Percentiles rank a stretch among this genome's conserved stretches.
These are phyloP conservation scores for Solanum chmielewskii DNA, from an alignment of 257 asterid genomes.

Conservation along the genomic window DNA sequence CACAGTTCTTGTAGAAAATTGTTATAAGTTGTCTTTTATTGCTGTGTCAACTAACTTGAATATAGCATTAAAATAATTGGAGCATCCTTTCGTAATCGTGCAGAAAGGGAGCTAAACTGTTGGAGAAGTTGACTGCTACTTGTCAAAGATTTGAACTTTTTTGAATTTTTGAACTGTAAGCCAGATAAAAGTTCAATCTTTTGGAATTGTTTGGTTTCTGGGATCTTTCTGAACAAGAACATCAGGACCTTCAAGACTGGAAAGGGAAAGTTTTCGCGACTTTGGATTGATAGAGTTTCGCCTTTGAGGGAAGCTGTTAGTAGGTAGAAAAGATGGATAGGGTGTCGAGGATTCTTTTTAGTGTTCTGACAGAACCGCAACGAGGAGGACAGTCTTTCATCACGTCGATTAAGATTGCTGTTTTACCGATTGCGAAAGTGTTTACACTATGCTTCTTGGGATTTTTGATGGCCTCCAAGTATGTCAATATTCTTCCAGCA, in stretches of 20 bases:
- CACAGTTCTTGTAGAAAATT: background rate
- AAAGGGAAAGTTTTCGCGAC: background rate
- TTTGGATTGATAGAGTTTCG: background rate
- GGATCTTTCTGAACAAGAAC: background rate
- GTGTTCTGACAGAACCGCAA: slow-evolving; percentile 58
- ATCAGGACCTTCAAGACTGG: background rate
- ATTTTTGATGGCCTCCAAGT: slow-evolving; percentile 89
- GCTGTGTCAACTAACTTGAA: background rate
- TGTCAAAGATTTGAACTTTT: background rate
- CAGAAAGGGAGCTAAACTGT: background rate
- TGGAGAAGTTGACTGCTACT: background rate
- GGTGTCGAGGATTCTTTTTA: slow-evolving; percentile 45
- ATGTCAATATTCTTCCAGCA: slow-evolving; percentile 68
- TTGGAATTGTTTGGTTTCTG: background rate
- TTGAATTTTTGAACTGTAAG: background rate
- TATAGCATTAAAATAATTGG: background rate
- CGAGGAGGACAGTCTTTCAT: slow-evolving; percentile 71
- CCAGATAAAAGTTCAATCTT: background rate
- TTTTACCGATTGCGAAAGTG: slow-evolving; percentile 91
- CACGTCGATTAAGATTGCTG: slow-evolving; percentile 76
- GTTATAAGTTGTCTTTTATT: background rate
- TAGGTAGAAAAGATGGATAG: slow-evolving; percentile 26
- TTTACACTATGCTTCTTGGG: slow-evolving; percentile 90
- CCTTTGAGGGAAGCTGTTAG: background rate
- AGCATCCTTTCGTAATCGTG: background rate